Conservation (phyloP, 345 rosid species). For the Hibiscus mutabilis region DNA sequence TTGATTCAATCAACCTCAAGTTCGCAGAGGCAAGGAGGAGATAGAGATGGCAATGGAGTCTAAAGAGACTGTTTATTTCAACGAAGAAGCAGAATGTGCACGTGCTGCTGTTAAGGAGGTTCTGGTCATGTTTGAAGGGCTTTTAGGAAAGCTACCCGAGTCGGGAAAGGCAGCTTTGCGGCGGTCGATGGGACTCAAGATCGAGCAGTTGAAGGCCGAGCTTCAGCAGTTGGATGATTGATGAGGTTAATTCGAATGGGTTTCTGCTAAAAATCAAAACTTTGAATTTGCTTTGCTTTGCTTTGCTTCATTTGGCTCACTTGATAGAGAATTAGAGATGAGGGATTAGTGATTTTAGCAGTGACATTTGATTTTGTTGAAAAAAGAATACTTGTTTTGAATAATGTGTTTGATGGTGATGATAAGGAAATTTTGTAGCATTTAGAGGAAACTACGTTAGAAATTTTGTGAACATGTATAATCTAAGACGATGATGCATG, state of each 20-base stretch:
- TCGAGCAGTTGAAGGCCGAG: conserved; percentile 92
- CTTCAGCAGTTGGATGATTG: conserved; percentile 74
- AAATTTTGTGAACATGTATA: not conserved
- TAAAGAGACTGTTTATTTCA: conserved; percentile 86
- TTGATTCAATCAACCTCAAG: conserved; percentile 77
- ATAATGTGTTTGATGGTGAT: not conserved
- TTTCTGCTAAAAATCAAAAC: too few species aligned
- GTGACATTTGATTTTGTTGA: not conserved
- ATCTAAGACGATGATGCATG: not conserved
- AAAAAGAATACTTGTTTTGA: not conserved
- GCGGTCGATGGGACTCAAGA: conserved; percentile 94
- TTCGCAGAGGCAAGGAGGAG: conserved; percentile 99
- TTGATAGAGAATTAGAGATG: not conserved
- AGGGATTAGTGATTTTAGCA: not conserved
- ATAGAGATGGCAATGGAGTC: conserved; percentile 95
- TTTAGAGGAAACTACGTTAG: not conserved
- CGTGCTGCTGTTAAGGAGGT: conserved; percentile 67
- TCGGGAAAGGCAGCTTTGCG: conserved; percentile 48
- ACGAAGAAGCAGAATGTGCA: conserved; percentile 92
- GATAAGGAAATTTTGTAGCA: not conserved
- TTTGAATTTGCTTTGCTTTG: not conserved
- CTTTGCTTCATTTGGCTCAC: not conserved
- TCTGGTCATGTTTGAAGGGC: conserved; percentile 49
- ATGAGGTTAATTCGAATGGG: conserved; percentile 18
- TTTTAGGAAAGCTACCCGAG: conserved; percentile 50